Conservation (phyloP, 73 alveolate species). For the Paramecium pentaurelia region DNA sequence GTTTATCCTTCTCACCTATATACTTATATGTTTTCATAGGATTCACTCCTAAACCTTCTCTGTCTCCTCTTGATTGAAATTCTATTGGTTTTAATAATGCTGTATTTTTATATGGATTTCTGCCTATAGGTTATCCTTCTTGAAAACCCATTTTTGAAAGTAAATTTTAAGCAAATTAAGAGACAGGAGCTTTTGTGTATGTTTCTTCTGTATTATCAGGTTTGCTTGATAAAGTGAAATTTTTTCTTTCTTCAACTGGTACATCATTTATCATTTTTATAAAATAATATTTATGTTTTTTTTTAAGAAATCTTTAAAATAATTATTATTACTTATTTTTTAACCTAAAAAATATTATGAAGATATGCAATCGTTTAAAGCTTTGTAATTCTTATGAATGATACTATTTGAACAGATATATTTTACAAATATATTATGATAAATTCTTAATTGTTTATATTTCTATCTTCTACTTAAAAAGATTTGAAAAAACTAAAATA, state of each 20-base stretch:
- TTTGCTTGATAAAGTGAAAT: neutral
- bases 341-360: neutral
- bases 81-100: conserved; percentile 29
- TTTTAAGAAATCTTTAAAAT: neutral
- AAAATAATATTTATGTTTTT: neutral
- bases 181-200: neutral
- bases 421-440: neutral
- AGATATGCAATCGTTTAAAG: neutral
- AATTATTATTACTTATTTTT: neutral
- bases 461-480: neutral
- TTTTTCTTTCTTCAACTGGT: neutral
- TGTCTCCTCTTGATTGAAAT: neutral
- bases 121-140: neutral
- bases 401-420: neutral
- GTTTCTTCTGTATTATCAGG: neutral
- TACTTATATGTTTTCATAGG: neutral
- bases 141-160: neutral
- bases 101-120: neutral
- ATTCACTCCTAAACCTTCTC: neutral
- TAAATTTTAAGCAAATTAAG: neutral
- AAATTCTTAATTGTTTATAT: neutral
- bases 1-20: neutral
- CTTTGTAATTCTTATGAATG: neutral
- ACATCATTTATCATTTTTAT: neutral
- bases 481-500: neutral